Conservation (phyloP, 1,139 yeast species). For the Pichia sp. region DNA sequence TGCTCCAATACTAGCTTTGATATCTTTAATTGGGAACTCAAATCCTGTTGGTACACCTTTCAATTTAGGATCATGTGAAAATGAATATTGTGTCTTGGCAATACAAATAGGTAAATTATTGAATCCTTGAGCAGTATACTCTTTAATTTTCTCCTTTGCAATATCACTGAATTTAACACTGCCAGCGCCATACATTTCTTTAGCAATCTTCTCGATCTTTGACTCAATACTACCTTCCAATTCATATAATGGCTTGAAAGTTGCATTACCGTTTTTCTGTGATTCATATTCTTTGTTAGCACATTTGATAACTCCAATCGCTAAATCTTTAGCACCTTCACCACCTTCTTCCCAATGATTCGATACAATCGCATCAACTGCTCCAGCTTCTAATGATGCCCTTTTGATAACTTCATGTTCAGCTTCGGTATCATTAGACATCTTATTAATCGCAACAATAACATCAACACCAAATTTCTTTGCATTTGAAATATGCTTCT, state of each 20-base stretch:
- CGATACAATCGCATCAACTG: slow-evolving; percentile 85
- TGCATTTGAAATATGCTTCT: slow-evolving; percentile 87
- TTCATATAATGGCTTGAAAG: slow-evolving; percentile 60
- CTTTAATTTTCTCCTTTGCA: slow-evolving; percentile 77
- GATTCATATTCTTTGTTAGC: slow-evolving; percentile 40
- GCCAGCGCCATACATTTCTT: slow-evolving; percentile 90
- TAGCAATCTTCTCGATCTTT: slow-evolving; percentile 77
- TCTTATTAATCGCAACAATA: slow-evolving; percentile 90
- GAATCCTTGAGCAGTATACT: slow-evolving; percentile 85
- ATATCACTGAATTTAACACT: slow-evolving; percentile 80
- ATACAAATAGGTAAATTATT: slow-evolving; percentile 91
- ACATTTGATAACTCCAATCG: slow-evolving; percentile 76
- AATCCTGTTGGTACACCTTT: slow-evolving; percentile 96
- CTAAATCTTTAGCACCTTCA: slow-evolving; percentile 81
- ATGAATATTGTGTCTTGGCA: slow-evolving; percentile 95
- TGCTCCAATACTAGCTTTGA: slow-evolving; percentile 92
- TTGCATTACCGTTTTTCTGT: slow-evolving; percentile 26
- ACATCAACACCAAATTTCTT: slow-evolving; percentile 85
- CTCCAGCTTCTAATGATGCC: slow-evolving; percentile 90
- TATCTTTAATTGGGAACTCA: slow-evolving; percentile 89
- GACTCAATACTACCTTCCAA: slow-evolving; percentile 68
- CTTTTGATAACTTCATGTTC: slow-evolving; percentile 82
- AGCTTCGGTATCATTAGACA: slow-evolving; percentile 74
- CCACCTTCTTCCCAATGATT: slow-evolving; percentile 99
- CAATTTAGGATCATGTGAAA: slow-evolving; percentile 87